Base-by-base conservation (phyloP, 768 basidiomycete species). In the Scleroderma bovista region DNA sequence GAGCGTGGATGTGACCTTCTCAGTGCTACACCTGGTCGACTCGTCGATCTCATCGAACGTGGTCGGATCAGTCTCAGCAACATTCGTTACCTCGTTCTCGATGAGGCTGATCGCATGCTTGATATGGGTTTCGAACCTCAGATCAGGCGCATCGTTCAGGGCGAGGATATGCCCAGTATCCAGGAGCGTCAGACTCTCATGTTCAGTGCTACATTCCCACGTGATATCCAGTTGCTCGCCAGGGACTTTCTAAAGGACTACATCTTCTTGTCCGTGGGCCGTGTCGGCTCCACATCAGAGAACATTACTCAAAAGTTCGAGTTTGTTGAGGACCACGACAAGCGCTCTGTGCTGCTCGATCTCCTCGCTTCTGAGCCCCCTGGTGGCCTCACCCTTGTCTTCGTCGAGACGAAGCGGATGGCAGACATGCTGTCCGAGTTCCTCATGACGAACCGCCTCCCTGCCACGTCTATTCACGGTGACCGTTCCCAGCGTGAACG, bases 91-190 rank as follows among this genome's bases (percentile, higher is more conserved):
- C 86, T 99, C 51, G 96, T 99, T 23, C 86, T 99, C 48, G 96
- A 99, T 62, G 96, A 99, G 74, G 96, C 96, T 53, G 96, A 99
- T 76, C 89, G 96, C 63, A 99, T 99, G 96, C 81, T 99, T 64
- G 96, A 99, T 76, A 99, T 99, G 96, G 96, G 96, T 86, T 99
- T 99, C 78, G 96, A 99, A 71, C 96, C 96, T 49, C 96, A 98
- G 73, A 99, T 99, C 63, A 82, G 96, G 56, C 81, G 93, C 29
- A 99, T 99, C 64, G 96, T 99, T 17, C 91, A 99, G 69, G 89
- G 90, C 59, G 93, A 93, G 63, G 96, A 99, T 67, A 99, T 99
- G 96, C 93, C 96, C n/a, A 87, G 84, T 41, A 82, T 86, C 13
- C 72, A 78, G 23, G 84, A 93, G 12, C 88, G 96, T 54, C 96